These are phyloP conservation scores for Russula sp. DNA, from an alignment of 768 basidiomycete genomes.

Conservation along the genomic window DNA sequence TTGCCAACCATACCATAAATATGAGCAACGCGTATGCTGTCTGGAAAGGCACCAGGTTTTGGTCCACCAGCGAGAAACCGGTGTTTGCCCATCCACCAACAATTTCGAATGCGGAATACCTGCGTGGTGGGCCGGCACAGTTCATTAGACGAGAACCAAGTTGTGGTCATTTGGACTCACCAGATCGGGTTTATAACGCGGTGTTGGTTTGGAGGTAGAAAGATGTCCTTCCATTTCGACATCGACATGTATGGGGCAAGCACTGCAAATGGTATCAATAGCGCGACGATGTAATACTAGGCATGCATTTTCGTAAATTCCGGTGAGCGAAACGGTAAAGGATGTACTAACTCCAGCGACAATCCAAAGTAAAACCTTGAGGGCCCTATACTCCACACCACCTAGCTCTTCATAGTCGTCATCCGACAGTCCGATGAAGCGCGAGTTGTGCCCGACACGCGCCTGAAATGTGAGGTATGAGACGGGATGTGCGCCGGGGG, in stretches of 20 bases:
- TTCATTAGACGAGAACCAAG: neutral
- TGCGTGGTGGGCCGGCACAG: slow-evolving; percentile 11
- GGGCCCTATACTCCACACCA: slow-evolving; percentile 83
- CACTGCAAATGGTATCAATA: slow-evolving; percentile 38
- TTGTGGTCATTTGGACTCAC: slow-evolving; percentile 24
- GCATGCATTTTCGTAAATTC: neutral
- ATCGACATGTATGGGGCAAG: slow-evolving; percentile 41
- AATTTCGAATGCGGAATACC: slow-evolving; percentile 43
- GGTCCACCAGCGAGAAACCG: slow-evolving; percentile 43
- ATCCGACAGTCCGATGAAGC: slow-evolving; percentile 63
- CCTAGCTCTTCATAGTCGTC: slow-evolving; percentile 86
- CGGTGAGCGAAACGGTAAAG: neutral
- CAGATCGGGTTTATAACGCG: slow-evolving; percentile 36
- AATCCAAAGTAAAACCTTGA: slow-evolving; percentile 73
- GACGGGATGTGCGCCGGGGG: slow-evolving; percentile 26
- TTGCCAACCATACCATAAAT: slow-evolving; percentile 37
- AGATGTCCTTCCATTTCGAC: slow-evolving; percentile 33
- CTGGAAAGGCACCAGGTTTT: slow-evolving; percentile 47
- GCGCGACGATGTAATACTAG: slow-evolving; percentile 40
- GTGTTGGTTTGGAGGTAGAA: slow-evolving; percentile 32
- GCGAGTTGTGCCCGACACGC: slow-evolving; percentile 67
- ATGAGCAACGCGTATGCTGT: slow-evolving; percentile 39
- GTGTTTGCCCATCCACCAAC: slow-evolving; percentile 45
- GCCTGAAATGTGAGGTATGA: slow-evolving; percentile 24
- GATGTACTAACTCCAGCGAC: slow-evolving; percentile 52